Evolutionary conservation across 805 yeast species (phyloP).

Genomic region (Kurtzmaniella fragi): DNA sequence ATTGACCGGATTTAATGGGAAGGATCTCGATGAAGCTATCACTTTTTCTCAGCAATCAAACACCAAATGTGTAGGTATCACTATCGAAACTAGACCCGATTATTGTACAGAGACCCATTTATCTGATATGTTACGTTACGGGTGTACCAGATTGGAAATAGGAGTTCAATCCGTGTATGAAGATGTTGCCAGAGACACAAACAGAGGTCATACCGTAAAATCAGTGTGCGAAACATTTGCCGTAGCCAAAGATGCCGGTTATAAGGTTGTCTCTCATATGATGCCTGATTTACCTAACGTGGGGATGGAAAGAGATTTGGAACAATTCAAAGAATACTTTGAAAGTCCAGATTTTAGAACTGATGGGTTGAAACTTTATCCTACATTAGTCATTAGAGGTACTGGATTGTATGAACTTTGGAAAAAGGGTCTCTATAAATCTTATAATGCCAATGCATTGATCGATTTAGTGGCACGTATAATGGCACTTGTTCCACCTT

Average conservation of each 20-base stretch:
- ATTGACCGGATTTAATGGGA: slow-evolving; percentile 85
- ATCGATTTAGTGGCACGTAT: slow-evolving; percentile 95
- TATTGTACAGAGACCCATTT: slow-evolving; percentile 95
- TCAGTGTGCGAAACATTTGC: slow-evolving; percentile 95
- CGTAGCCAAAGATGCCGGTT: slow-evolving; percentile 96
- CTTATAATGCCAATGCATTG: slow-evolving; percentile 90
- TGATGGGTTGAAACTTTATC: slow-evolving; percentile 92
- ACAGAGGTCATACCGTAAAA: slow-evolving; percentile 95
- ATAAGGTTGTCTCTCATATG: slow-evolving; percentile 97
- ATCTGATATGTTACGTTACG: slow-evolving; percentile 92
- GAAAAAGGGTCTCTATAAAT: slow-evolving; percentile 92
- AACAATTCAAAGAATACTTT: slow-evolving; percentile 93
- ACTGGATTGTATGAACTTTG: slow-evolving; percentile 95
- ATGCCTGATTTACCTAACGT: slow-evolving; percentile 99
- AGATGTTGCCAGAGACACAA: slow-evolving; percentile 97
- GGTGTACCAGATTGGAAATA: slow-evolving; percentile 93
- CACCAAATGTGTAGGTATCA: slow-evolving; percentile 97
- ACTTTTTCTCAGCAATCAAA: slow-evolving; percentile 86
- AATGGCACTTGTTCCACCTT: slow-evolving; percentile 94
- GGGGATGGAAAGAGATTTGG: slow-evolving; percentile 96
- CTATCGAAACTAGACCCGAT: slow-evolving; percentile 97
- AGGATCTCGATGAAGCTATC: slow-evolving; percentile 85
- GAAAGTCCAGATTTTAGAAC: slow-evolving; percentile 97
- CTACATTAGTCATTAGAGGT: slow-evolving; percentile 94
- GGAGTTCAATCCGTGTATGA: slow-evolving; percentile 98